Evolutionary conservation across 192 early-diverging fungal genomes (phyloP).

Genomic region (Obelidium mucronatum): DNA sequence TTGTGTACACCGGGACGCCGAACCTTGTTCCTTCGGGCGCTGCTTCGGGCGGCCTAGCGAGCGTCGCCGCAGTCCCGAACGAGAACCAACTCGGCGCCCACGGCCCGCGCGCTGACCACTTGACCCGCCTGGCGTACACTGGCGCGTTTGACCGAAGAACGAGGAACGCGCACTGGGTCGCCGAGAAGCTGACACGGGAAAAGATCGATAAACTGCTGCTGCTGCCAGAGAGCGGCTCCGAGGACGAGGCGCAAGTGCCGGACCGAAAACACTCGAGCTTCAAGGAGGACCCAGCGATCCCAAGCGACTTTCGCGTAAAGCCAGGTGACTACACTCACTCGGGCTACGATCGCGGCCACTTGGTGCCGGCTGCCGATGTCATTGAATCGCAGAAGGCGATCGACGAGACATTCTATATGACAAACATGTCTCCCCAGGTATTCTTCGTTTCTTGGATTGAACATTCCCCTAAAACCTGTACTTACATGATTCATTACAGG

Average conservation of each 20-base stretch:
- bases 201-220: background rate
- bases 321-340: slow-evolving; percentile 81
- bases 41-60: background rate
- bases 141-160: slow-evolving; percentile 22
- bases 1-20: background rate
- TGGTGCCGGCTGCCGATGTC: slow-evolving; percentile 91
- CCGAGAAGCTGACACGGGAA: slow-evolving; percentile 34
- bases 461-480: slow-evolving; percentile 20
- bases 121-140: slow-evolving; percentile 12
- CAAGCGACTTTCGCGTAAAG: slow-evolving; percentile 74
- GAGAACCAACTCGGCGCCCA: background rate
- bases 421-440: slow-evolving; percentile 50
- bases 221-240: background rate
- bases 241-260: slow-evolving; percentile 11
- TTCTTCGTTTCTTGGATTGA: background rate
- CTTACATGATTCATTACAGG: no score
- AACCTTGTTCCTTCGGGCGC: background rate
- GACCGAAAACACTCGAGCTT: slow-evolving; percentile 77
- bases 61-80: background rate
- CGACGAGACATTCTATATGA: slow-evolving; percentile 83
- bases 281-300: slow-evolving; percentile 79
- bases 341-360: slow-evolving; percentile 91
- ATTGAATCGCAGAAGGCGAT: slow-evolving; percentile 74
- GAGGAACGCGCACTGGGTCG: slow-evolving; percentile 36
- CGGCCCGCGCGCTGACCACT: slow-evolving; percentile 9